Base-by-base conservation (phyloP, 2,329 filamentous ascomycete species). In the Neonectria punicea region DNA sequence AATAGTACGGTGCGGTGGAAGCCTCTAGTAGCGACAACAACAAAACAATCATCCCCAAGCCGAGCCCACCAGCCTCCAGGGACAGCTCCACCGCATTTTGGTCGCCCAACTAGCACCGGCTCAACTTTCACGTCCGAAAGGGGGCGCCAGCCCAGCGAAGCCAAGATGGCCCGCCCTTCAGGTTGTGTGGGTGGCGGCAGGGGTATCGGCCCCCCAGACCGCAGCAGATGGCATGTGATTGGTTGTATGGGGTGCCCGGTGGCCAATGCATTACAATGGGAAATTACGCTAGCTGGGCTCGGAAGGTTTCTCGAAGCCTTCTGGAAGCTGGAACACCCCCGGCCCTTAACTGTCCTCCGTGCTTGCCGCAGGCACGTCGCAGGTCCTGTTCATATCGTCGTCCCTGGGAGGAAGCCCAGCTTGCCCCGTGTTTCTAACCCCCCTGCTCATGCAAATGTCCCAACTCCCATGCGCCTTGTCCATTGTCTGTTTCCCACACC, bases 281-380 rank as follows among this genome's bases (percentile, higher is more conserved):
- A 77, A 67, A 75, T 76, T 74, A 68, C 59, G 63, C 77, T 79
- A 79, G 58, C 77, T 68, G n/a, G 34, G 34, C 58, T 54, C 59
- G 73, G 77, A 73, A 80, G 72, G 73, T 69, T 80, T 80, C 79
- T 73, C 74, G 79, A 80, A 80, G 71, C 61, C 68, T 74, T 75
- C 71, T 73, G 68, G 71, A 73, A 73, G 64, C 36, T 57, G 32
- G 51, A 53, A 55, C 32, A 44, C 50, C 43, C 34, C 60, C 34
- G 20, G 41, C 49, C 32, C 30, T 39, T 36, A 32, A 51, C 43
- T 16, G 30, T 43, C 32, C 51, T 64, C 61, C 50, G 61, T 64
- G 57, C 53, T 61, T 65, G 51, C 62, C 62, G 62, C 62, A 65
- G 62, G 46, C 62, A 60, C 53, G 57, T 65, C 61, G 56, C 61